phyloP scores from a whole-genome alignment of 108 stramenopile species.

The Pinguiococcus pyrenoidosus region DNA sequence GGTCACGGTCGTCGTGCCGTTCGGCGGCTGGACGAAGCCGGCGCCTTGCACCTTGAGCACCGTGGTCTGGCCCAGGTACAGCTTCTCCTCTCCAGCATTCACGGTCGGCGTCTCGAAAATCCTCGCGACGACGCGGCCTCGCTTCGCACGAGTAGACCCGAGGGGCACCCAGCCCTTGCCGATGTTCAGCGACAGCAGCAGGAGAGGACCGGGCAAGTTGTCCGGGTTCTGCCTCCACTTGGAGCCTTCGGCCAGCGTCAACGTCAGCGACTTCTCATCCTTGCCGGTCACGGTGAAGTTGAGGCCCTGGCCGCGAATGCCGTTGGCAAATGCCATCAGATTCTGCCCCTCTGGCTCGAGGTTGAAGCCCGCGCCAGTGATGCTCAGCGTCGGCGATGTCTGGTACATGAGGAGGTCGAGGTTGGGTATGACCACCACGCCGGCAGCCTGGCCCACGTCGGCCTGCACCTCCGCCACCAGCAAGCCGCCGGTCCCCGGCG shows the following conservation, averaged over 20 bases:
- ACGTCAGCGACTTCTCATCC: background rate
- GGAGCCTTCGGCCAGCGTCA: conserved; percentile 19
- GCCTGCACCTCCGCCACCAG: conserved; percentile 8
- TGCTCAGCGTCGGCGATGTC: conserved; percentile 8
- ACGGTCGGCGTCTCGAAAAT: conserved; percentile 19
- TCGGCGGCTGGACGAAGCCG: conserved; percentile 17
- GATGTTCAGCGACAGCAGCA: conserved; percentile 25
- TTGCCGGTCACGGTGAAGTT: conserved; percentile 29
- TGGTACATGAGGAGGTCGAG: conserved; percentile 13
- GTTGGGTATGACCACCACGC: conserved; percentile 2
- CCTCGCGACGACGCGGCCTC: conserved; percentile 30
- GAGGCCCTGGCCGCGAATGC: conserved; percentile 19
- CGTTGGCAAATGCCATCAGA: conserved; percentile 25
- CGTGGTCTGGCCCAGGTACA: conserved; percentile 31
- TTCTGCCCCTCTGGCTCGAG: background rate
- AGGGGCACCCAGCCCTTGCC: conserved; percentile 32
- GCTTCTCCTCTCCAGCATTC: conserved; percentile 8
- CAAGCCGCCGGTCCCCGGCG: background rate
- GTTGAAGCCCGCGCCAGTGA: conserved; percentile 27
- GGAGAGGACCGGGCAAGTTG: conserved; percentile 22
- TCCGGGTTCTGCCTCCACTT: conserved; percentile 18
- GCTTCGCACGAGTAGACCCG: conserved; percentile 22
- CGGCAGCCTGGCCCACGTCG: too few species aligned
- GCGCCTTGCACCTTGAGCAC: conserved; percentile 19
- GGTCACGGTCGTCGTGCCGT: background rate